Percentiles rank a stretch among this genome's conserved stretches.
These are phyloP conservation scores for Dactylellina parvicollis DNA, from an alignment of 2,329 filamentous ascomycete genomes.

Conservation along the genomic window DNA sequence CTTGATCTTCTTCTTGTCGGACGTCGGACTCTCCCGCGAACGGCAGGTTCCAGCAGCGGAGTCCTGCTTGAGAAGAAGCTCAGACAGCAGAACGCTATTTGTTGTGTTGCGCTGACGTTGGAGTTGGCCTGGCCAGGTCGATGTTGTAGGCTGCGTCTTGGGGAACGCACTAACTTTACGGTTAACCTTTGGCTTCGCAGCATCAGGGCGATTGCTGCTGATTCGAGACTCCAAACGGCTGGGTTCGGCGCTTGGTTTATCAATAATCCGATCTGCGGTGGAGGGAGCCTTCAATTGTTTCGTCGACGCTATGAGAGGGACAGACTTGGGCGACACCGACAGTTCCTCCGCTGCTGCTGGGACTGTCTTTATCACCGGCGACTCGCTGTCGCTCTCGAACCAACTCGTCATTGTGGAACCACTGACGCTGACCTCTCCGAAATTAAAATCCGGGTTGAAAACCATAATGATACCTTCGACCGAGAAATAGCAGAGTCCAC, in stretches of 20 bases:
- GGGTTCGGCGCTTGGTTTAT: too few relatives aligned
- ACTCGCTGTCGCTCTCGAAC: slow-evolving; percentile 47
- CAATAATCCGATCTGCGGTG: too few relatives aligned
- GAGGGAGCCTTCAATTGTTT: too few relatives aligned
- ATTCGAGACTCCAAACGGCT: neutral
- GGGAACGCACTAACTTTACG: slow-evolving; percentile 28
- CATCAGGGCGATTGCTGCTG: neutral
- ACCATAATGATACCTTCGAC: slow-evolving; percentile 42
- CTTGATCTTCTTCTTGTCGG: neutral
- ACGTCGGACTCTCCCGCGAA: neutral
- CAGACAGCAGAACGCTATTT: neutral
- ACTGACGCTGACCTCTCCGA: slow-evolving; percentile 14
- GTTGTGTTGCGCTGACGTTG: slow-evolving; percentile 6
- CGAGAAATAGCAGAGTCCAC: slow-evolving; percentile 30
- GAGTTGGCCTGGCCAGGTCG: slow-evolving; percentile 14
- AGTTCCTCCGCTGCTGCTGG: neutral
- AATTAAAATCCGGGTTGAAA: slow-evolving; percentile 48
- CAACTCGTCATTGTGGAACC: slow-evolving; percentile 23
- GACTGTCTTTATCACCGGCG: slow-evolving; percentile 7
- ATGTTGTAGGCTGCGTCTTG: neutral
- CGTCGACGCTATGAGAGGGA: too few relatives aligned
- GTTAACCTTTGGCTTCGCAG: slow-evolving; percentile 22
- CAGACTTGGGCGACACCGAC: slow-evolving; percentile 8
- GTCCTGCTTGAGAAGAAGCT: neutral
- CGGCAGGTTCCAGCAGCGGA: slow-evolving; percentile 19